A percentile compares a stretch with the other conserved stretches of the same genome.
Evolutionary conservation across 805 yeast species (phyloP).

Genomic region (Sugiyamaella valdiviana): DNA sequence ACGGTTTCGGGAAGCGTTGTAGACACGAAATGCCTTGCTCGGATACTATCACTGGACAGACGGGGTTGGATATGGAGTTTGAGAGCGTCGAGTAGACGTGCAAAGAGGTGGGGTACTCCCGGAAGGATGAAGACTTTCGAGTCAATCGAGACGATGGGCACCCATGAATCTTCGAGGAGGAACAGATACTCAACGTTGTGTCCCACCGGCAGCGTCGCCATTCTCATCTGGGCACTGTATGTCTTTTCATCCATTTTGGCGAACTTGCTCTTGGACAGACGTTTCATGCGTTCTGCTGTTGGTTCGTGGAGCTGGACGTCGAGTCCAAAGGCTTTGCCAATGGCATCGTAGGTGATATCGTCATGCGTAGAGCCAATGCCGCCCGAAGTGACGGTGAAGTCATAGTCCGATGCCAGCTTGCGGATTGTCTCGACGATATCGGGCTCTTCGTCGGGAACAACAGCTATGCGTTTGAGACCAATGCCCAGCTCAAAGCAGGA

Average conservation of each 20-base stretch:
- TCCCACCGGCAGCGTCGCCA: constrained; percentile 71
- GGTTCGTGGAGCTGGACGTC: constrained; percentile 47
- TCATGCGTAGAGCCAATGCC: constrained; percentile 88
- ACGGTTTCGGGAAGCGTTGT: constrained; percentile 58
- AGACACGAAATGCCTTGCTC: constrained; percentile 49
- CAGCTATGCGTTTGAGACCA: constrained; percentile 57
- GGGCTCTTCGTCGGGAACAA: constrained; percentile 67
- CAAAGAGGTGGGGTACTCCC: constrained; percentile 75
- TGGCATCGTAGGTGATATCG: constrained; percentile 72
- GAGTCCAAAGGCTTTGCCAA: constrained; percentile 59
- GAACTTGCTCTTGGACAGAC: constrained; percentile 33
- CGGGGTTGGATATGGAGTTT: constrained; percentile 35
- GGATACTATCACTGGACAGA: constrained; percentile 34
- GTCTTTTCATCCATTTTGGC: constrained; percentile 37
- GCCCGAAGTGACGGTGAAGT: constrained; percentile 65
- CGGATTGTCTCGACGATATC: constrained; percentile 55
- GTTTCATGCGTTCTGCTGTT: constrained; percentile 55
- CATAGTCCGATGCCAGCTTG: constrained; percentile 46
- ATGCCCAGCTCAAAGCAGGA: constrained; percentile 64
- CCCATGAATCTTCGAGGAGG: constrained; percentile 61
- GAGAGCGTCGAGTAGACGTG: constrained; percentile 43
- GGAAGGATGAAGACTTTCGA: constrained; percentile 67
- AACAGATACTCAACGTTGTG: constrained; percentile 30
- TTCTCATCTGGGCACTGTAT: constrained; percentile 55
- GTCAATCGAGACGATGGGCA: constrained; percentile 70